These are phyloP conservation scores for Candida gigantensis DNA, from an alignment of 1,139 yeast genomes.

Conservation along the genomic window DNA sequence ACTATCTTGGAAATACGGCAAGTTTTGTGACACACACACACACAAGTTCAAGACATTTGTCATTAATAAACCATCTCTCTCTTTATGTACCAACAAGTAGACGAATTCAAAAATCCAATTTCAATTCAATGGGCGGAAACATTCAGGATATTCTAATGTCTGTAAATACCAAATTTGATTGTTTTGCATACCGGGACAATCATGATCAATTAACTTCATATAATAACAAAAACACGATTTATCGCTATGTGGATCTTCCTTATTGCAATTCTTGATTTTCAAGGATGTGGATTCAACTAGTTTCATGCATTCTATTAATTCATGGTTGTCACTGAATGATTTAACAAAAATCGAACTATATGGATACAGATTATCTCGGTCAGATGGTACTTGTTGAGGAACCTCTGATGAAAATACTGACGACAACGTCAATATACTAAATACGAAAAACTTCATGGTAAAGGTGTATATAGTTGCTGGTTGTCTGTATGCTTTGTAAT, in stretches of 20 bases:
- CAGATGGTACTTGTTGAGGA: too few species aligned
- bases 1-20: too few species aligned
- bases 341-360: constrained; percentile 8
- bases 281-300: constrained; percentile 5
- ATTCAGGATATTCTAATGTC: constrained; percentile 8
- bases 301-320: constrained; percentile 11
- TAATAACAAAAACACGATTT: constrained; percentile 10
- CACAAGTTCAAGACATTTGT: too few species aligned
- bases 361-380: constrained; percentile 3
- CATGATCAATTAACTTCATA: constrained; percentile 6
- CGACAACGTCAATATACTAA: too few species aligned
- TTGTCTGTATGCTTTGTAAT: too few species aligned
- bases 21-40: too few species aligned
- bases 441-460: too few species aligned
- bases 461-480: too few species aligned
- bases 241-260: background rate
- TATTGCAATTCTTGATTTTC: constrained; percentile 6
- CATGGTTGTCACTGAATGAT: constrained; percentile 6
- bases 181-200: constrained; percentile 9
- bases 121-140: constrained; percentile 1
- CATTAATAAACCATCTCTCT: too few species aligned
- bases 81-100: too few species aligned
- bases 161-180: constrained; percentile 12
- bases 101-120: background rate
- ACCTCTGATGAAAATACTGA: too few species aligned